Evolutionary conservation across 2,329 filamentous ascomycete species (phyloP).

Genomic region (Diaporthe sp.): DNA sequence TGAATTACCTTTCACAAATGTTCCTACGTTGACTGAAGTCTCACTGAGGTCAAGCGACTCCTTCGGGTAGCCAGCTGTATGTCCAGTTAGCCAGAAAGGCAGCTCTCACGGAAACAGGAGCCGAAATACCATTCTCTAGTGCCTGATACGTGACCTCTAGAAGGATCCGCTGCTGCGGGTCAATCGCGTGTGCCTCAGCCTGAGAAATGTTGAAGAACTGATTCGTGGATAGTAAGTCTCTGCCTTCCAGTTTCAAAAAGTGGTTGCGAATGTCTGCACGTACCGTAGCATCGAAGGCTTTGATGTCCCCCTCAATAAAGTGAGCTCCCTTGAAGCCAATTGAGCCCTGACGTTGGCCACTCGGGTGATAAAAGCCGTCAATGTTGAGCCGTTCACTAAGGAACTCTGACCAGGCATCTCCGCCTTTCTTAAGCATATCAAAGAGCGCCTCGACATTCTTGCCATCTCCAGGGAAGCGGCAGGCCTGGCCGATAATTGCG

Average conservation of each 20-base stretch:
- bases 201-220: constrained; percentile 65
- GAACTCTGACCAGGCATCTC: constrained; percentile 74
- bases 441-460: constrained; percentile 73
- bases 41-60: constrained; percentile 59
- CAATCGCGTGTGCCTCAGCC: constrained; percentile 64
- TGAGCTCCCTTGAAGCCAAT: constrained; percentile 60
- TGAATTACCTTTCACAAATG: constrained; percentile 60
- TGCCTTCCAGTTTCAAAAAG: too few species aligned
- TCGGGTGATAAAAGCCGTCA: constrained; percentile 75
- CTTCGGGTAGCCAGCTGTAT: constrained; percentile 36
- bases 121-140: constrained; percentile 59
- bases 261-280: constrained; percentile 40
- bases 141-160: constrained; percentile 65
- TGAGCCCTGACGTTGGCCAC: constrained; percentile 63
- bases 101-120: neutral
- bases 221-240: neutral
- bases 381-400: constrained; percentile 77
- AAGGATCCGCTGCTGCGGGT: constrained; percentile 65
- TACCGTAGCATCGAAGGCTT: constrained; percentile 63
- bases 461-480: constrained; percentile 71
- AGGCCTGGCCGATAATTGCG: constrained; percentile 77
- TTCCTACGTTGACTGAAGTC: constrained; percentile 63
- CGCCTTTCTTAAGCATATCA: constrained; percentile 75
- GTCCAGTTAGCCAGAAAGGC: neutral
- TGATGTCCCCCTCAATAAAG: constrained; percentile 61